These are phyloP conservation scores for Kurtzmaniella quercitrusa DNA, from an alignment of 1,139 yeast genomes.

Conservation along the genomic window DNA sequence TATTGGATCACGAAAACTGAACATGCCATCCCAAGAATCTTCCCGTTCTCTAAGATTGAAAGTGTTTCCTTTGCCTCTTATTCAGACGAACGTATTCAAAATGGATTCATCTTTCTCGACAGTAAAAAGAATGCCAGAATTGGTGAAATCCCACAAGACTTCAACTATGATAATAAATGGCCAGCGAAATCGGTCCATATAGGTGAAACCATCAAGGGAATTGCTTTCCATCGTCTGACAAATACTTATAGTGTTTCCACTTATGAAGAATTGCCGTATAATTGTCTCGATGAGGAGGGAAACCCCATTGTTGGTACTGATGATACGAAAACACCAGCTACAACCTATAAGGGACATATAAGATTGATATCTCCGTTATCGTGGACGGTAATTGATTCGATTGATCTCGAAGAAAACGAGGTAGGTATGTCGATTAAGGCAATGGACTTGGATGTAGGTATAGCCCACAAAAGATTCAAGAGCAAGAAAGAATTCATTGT, in stretches of 20 bases:
- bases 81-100: constrained; percentile 30
- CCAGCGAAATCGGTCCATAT: constrained; percentile 54
- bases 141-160: constrained; percentile 49
- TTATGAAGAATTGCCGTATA: constrained; percentile 54
- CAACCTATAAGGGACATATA: constrained; percentile 54
- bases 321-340: constrained; percentile 46
- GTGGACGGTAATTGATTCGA: constrained; percentile 73
- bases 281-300: constrained; percentile 59
- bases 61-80: constrained; percentile 60
- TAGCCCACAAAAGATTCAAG: constrained; percentile 46
- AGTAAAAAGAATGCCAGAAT: constrained; percentile 70
- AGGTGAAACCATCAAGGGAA: constrained; percentile 63
- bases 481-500: constrained; percentile 66
- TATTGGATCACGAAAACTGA: constrained; percentile 62
- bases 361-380: constrained; percentile 67
- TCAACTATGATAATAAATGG: constrained; percentile 59
- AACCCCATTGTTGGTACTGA: constrained; percentile 54
- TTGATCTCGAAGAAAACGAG: constrained; percentile 66
- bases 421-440: constrained; percentile 57
- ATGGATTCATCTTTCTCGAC: constrained; percentile 72
- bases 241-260: constrained; percentile 66
- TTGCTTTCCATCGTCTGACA: constrained; percentile 70
- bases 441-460: constrained; percentile 52
- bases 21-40: constrained; percentile 63
- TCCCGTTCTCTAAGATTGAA: constrained; percentile 62